Base-by-base conservation (phyloP, 441 rosid species). In the Gossypium lobatum region DNA sequence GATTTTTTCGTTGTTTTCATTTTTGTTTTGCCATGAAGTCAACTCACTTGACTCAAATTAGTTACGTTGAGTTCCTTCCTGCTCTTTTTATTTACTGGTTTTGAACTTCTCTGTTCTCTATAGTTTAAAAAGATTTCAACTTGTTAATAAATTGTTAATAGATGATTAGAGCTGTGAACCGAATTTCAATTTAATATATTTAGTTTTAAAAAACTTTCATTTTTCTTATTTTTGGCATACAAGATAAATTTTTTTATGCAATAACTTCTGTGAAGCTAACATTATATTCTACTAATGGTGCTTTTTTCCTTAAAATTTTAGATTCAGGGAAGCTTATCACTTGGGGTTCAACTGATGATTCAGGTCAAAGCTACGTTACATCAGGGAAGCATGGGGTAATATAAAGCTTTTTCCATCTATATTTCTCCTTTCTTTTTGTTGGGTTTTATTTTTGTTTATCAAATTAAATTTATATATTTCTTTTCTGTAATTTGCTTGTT, bases 401-500 rank as follows among this genome's bases (percentile, higher is more conserved):
- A 5, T 31, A 46, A 11, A 46, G 3, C 14, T 46, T 5, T 31
- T 31, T 31, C 37, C 8, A 13, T 55, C 20, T 31, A 55, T 20
- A 10, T 18, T 55, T 54, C 1, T 55, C 21, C 10, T 55, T 8
- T 31, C 37, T 31, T 31, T 31, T 31, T 31, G 37, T 31, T 31
- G 37, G 37, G 37, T 11, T 31, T 31, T 31, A 5, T 31, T 4
- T 31, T 31, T 31, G 37, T 31, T 31, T 31, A 31, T 31, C 7
- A 46, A 2, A 46, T 11, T 46, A 46, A 46, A 46, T 1, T 46
- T 46, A 9, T 50, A 37, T 34, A 66, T 55, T 81, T 34, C 37
- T 45, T 42, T 2, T 25, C 34, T 50, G n/a, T 13, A 17, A 37
- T 80, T 82, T 34, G 23, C 6, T 25, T 67, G 67, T 72, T 72